Evolutionary conservation across 306 rosid species (phyloP).

Genomic region (Lathyrus sativus): DNA sequence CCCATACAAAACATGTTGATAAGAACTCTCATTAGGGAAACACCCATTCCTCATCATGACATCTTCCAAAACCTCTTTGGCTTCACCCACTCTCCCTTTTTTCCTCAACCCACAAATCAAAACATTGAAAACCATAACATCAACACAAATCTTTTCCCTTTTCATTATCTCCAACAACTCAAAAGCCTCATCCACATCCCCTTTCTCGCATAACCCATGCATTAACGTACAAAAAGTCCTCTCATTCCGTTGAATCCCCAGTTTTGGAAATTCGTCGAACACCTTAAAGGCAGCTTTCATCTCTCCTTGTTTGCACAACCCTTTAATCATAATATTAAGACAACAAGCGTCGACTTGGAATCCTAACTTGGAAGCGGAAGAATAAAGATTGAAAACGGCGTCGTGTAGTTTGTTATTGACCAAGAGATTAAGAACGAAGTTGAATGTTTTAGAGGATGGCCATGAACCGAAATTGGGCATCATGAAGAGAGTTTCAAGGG

Average conservation of each 20-base stretch:
- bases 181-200: conserved; percentile 64
- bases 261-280: conserved; percentile 75
- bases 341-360: conserved; percentile 66
- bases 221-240: conserved; percentile 67
- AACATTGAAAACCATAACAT: conserved; percentile 59
- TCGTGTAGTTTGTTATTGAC: conserved; percentile 57
- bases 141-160: conserved; percentile 49
- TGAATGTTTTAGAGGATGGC: conserved; percentile 65
- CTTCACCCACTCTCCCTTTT: conserved; percentile 57
- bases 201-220: conserved; percentile 66
- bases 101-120: conserved; percentile 73
- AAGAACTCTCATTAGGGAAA: conserved; percentile 63
- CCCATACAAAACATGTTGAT: conserved; percentile 68
- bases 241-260: conserved; percentile 49
- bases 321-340: conserved; percentile 69
- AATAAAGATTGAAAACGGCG: conserved; percentile 54
- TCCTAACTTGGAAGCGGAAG: conserved; percentile 53
- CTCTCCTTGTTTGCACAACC: conserved; percentile 63
- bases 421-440: conserved; percentile 66
- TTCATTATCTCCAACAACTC: conserved; percentile 68
- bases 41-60: conserved; percentile 55
- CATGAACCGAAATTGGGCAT: conserved; percentile 57
- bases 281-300: conserved; percentile 55
- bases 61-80: conserved; percentile 50
- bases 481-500: conserved; percentile 58